Evolutionary conservation across 1,284 basidiomycete genomes (phyloP).

Genomic region (Ceratobasidium sp.): DNA sequence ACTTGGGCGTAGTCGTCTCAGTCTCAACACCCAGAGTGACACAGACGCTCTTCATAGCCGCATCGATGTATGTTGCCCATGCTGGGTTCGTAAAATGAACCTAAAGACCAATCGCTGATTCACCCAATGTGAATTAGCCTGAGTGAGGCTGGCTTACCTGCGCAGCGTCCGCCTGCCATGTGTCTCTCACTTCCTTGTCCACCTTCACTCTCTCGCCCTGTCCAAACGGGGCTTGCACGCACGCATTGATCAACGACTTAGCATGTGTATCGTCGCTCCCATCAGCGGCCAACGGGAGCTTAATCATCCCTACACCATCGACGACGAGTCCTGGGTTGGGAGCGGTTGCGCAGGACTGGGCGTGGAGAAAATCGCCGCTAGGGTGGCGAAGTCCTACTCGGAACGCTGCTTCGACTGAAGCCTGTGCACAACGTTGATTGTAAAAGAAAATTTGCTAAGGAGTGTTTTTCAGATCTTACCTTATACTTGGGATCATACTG

Average conservation of each 20-base stretch:
- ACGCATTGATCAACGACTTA: constrained; percentile 42
- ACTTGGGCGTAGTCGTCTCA: background rate
- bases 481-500: too few species aligned
- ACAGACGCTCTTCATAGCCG: background rate
- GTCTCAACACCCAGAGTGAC: background rate
- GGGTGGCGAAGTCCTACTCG: too few species aligned
- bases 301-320: constrained; percentile 1
- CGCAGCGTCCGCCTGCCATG: constrained; percentile 54
- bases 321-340: constrained; percentile 14
- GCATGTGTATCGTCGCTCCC: background rate
- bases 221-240: constrained; percentile 57
- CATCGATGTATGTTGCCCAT: background rate
- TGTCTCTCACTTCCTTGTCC: constrained; percentile 57
- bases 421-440: too few species aligned
- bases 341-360: background rate
- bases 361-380: background rate
- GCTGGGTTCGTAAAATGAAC: background rate
- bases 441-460: too few species aligned
- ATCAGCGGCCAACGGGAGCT: background rate
- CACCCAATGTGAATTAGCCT: too few species aligned
- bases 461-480: too few species aligned
- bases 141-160: constrained; percentile 41
- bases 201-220: constrained; percentile 55
- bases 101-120: background rate
- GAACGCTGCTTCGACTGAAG: too few species aligned